Evolutionary conservation across 2,329 filamentous ascomycete genomes (phyloP).

Genomic region (Phialemoniopsis sp.): DNA sequence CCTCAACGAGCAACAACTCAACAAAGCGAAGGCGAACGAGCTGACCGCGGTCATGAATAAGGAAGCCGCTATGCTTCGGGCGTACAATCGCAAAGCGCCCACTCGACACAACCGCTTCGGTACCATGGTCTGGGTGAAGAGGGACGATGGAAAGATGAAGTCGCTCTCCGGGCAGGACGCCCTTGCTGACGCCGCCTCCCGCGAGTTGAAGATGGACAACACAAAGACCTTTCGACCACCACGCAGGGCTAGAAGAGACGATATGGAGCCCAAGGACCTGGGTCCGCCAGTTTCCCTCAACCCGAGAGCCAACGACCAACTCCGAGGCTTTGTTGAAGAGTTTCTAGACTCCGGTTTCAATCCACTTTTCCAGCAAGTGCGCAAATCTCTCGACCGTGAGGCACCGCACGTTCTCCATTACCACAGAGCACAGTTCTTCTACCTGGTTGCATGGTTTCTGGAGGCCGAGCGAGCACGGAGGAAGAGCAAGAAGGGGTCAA

Average conservation of each 20-base stretch:
- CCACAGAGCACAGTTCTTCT: conserved; percentile 85
- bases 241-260: conserved; percentile 55
- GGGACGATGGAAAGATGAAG: conserved; percentile 77
- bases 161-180: conserved; percentile 87
- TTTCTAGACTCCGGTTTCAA: conserved; percentile 97
- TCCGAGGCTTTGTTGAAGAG: conserved; percentile 82
- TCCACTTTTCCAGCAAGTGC: conserved; percentile 77
- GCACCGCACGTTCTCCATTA: conserved; percentile 73
- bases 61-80: conserved; percentile 77
- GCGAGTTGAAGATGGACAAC: conserved; percentile 84
- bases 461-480: conserved; percentile 76
- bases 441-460: conserved; percentile 88
- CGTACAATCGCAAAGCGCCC: conserved; percentile 72
- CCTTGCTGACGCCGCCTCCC: conserved; percentile 66
- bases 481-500: conserved; percentile 49
- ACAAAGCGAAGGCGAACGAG: conserved; percentile 66
- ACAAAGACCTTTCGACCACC: conserved; percentile 89
- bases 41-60: conserved; percentile 72
- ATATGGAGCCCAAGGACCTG: conserved; percentile 68
- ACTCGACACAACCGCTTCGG: conserved; percentile 92
- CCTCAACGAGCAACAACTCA: conserved; percentile 71
- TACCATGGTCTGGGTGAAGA: conserved; percentile 94
- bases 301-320: conserved; percentile 66
- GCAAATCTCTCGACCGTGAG: conserved; percentile 87
- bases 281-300: conserved; percentile 70